These are phyloP conservation scores for Flaveria trinervia DNA, from an alignment of 129 eudicot genomes.

Conservation along the genomic window DNA sequence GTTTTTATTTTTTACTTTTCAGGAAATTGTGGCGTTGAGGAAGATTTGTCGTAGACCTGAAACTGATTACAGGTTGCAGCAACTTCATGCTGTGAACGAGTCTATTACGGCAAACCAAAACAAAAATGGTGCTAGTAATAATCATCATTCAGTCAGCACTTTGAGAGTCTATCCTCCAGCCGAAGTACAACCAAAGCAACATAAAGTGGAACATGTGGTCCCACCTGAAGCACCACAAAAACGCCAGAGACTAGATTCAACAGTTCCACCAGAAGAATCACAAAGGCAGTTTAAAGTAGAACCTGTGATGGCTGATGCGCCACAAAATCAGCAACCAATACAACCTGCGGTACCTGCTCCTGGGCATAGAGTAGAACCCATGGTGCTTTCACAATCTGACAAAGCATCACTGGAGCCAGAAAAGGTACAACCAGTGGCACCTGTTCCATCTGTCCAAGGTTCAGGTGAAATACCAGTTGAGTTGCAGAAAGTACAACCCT, in stretches of 20 bases:
- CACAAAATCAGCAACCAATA: conserved; percentile 31
- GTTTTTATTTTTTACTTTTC: neutral
- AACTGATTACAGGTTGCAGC: conserved; percentile 90
- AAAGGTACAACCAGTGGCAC: conserved; percentile 7
- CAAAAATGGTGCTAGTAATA: conserved; percentile 46
- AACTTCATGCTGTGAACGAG: conserved; percentile 68
- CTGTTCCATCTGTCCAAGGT: conserved; percentile 18
- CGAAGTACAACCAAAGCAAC: conserved; percentile 47
- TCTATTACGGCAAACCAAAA: conserved; percentile 43
- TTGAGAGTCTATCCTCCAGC: conserved; percentile 59
- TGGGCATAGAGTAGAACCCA: conserved; percentile 11
- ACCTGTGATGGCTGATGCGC: conserved; percentile 16
- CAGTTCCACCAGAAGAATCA: conserved; percentile 32
- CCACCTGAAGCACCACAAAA: conserved; percentile 29
- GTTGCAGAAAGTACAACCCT: conserved; percentile 33
- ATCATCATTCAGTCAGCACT: conserved; percentile 41
- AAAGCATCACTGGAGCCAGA: conserved; percentile 5
- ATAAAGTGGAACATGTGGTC: conserved; percentile 18
- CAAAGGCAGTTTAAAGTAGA: conserved; percentile 30
- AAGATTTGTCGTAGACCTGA: conserved; percentile 95
- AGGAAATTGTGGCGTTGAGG: conserved; percentile 94
- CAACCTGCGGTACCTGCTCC: conserved; percentile 28
- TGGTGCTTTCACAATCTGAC: conserved; percentile 2
- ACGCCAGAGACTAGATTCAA: conserved; percentile 33
- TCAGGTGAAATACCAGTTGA: conserved; percentile 25